A percentile compares a stretch with the other conserved stretches of the same genome.
These are phyloP conservation scores for Curvularia verruculosa DNA, from an alignment of 2,329 filamentous ascomycete species.

Conservation along the genomic window DNA sequence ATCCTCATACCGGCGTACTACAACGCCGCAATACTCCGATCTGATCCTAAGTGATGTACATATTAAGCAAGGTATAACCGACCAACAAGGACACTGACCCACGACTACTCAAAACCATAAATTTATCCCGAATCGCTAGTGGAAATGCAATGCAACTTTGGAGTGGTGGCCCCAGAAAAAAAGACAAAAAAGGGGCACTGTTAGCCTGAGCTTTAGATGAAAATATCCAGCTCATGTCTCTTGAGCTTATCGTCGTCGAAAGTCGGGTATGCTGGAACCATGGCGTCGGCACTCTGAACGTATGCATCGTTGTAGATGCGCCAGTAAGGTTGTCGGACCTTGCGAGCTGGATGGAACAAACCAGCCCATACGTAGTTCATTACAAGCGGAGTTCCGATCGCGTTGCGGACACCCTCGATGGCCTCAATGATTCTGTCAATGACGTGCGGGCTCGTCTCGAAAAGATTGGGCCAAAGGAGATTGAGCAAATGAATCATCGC, in stretches of 20 bases:
- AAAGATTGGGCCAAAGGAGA: conserved; percentile 93
- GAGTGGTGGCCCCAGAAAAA: conserved; percentile 1
- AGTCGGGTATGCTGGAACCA: conserved; percentile 95
- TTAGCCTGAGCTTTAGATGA: conserved; percentile 63
- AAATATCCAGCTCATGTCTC: conserved; percentile 80
- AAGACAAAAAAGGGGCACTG: conserved; percentile 5
- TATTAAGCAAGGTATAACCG: conserved; percentile 15
- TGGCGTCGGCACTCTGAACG: conserved; percentile 88
- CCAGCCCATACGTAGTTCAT: conserved; percentile 99
- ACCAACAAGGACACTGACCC: conserved; percentile 4
- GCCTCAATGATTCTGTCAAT: conserved; percentile 98
- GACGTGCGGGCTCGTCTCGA: conserved; percentile 97
- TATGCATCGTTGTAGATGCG: conserved; percentile 96
- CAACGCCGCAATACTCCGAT: conserved; percentile 17
- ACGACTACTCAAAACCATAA: conserved; percentile 8
- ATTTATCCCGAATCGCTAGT: conserved; percentile 4
- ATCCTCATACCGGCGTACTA: conserved; percentile 8
- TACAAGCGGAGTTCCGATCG: conserved; percentile 87
- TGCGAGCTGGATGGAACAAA: conserved; percentile 93
- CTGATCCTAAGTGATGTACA: conserved; percentile 20
- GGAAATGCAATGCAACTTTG: conserved; percentile 6
- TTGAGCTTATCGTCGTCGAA: conserved; percentile 80
- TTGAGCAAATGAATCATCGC: conserved; percentile 98
- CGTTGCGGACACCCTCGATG: conserved; percentile 93
- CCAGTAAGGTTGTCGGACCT: conserved; percentile 95